Conservation (phyloP, 164 flowering plant species). For the Vitis riparia region DNA sequence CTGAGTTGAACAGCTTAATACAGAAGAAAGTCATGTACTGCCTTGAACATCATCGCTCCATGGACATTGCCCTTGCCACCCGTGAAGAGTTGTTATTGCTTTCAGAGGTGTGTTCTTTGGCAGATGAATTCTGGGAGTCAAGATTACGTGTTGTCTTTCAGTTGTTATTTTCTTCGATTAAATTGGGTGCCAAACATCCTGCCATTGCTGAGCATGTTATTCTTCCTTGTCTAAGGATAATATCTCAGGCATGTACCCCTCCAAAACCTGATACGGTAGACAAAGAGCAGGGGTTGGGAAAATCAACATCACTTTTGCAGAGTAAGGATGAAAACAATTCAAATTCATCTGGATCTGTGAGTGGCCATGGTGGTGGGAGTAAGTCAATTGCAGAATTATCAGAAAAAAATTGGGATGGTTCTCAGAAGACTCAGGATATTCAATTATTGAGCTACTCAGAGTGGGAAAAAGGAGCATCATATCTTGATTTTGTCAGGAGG, state of each 20-base stretch:
- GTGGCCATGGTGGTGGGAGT: slow-evolving; percentile 38
- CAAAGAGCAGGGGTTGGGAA: slow-evolving; percentile 61
- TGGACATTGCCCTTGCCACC: slow-evolving; percentile 90
- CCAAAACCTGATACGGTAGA: slow-evolving; percentile 85
- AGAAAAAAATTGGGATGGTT: slow-evolving; percentile 76
- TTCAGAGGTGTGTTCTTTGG: slow-evolving; percentile 87
- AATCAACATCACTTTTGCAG: slow-evolving; percentile 37
- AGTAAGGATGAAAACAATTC: slow-evolving; percentile 55
- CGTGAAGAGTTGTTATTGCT: slow-evolving; percentile 92
- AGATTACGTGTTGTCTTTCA: slow-evolving; percentile 93
- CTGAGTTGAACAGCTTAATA: slow-evolving; percentile 76
- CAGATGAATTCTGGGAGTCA: slow-evolving; percentile 98
- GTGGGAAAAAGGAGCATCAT: slow-evolving; percentile 97
- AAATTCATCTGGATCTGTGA: slow-evolving; percentile 38
- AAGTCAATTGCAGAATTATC: slow-evolving; percentile 47
- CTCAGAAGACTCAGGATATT: slow-evolving; percentile 75
- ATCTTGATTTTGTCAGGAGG: slow-evolving; percentile 98
- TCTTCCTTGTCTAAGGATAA: slow-evolving; percentile 89
- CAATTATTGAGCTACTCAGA: slow-evolving; percentile 89
- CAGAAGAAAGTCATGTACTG: slow-evolving; percentile 92
- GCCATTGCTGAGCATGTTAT: slow-evolving; percentile 95
- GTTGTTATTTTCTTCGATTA: slow-evolving; percentile 86
- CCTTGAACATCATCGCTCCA: slow-evolving; percentile 97
- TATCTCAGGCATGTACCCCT: slow-evolving; percentile 95
- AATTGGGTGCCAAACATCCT: slow-evolving; percentile 94